phyloP scores from a whole-genome alignment of 495 filamentous ascomycete species.

The Aspergillus saccharolyticus region DNA sequence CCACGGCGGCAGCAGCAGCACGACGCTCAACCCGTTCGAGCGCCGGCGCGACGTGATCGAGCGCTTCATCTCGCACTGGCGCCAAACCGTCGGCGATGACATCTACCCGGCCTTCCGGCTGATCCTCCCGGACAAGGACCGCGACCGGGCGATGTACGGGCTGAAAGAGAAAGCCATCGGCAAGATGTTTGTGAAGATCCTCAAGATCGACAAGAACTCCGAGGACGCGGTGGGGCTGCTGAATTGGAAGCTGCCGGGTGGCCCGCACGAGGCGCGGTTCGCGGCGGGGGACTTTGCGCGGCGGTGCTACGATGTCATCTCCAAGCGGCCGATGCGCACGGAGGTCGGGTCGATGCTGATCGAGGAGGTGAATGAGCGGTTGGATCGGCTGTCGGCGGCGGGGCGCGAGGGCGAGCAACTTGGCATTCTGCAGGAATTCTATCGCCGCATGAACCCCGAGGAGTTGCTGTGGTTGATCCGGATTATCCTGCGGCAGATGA shows the following conservation, averaged over 20 bases:
- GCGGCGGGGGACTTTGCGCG: conserved; percentile 90
- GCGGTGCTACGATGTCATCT: conserved; percentile 78
- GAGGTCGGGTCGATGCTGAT: conserved; percentile 74
- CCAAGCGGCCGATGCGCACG: conserved; percentile 74
- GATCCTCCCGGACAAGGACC: conserved; percentile 90
- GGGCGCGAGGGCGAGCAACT: conserved; percentile 77
- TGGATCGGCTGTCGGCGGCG: conserved; percentile 72
- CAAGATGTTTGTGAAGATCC: conserved; percentile 79
- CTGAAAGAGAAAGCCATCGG: conserved; percentile 90
- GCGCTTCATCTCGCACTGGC: conserved; percentile 84
- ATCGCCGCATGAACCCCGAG: conserved; percentile 85
- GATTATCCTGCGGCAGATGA: conserved; percentile 95
- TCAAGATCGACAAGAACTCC: conserved; percentile 88
- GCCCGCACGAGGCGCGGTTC: conserved; percentile 47
- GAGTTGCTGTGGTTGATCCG: conserved; percentile 93
- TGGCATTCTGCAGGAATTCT: conserved; percentile 76
- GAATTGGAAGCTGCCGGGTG: conserved; percentile 90
- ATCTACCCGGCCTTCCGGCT: conserved; percentile 91
- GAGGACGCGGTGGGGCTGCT: conserved; percentile 81
- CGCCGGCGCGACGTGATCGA: conserved; percentile 80
- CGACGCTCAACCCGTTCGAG: conserved; percentile 70
- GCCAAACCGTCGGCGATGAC: conserved; percentile 80
- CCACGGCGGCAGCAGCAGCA: conserved; percentile 39
- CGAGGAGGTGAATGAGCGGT: conserved; percentile 79
- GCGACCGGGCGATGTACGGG: conserved; percentile 89